phyloP scores from a whole-genome alignment of 495 filamentous ascomycete genomes.

The Astrothelium macrocarpum region DNA sequence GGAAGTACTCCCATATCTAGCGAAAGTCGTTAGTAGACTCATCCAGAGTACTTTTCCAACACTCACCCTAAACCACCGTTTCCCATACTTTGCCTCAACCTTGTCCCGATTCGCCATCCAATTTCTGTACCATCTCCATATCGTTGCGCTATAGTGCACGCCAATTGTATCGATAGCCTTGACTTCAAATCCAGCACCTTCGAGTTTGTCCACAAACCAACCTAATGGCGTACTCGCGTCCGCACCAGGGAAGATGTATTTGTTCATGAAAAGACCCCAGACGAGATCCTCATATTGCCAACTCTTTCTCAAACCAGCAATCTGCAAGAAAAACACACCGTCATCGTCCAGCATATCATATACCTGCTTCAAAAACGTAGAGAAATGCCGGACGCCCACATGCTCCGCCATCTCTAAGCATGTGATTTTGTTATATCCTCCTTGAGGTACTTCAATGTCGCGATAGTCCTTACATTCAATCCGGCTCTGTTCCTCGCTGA shows the following conservation, averaged over 20 bases:
- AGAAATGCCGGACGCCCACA: conserved; percentile 69
- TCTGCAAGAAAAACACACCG: conserved; percentile 73
- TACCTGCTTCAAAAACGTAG: conserved; percentile 58
- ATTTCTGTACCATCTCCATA: conserved; percentile 99
- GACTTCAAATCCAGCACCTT: conserved; percentile 68
- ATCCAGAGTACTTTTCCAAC: neutral
- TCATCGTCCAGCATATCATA: conserved; percentile 84
- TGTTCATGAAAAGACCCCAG: conserved; percentile 89
- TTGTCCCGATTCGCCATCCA: conserved; percentile 96
- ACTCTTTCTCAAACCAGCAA: conserved; percentile 66
- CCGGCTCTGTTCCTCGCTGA: conserved; percentile 60
- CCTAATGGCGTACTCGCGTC: conserved; percentile 76
- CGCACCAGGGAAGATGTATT: conserved; percentile 82
- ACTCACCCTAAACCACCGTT: conserved; percentile 90
- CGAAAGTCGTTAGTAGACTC: neutral
- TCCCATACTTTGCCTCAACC: conserved; percentile 90
- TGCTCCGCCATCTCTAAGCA: conserved; percentile 89
- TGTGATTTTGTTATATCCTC: conserved; percentile 73
- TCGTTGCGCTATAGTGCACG: conserved; percentile 92
- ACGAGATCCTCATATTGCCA: conserved; percentile 88
- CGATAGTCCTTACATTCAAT: conserved; percentile 81
- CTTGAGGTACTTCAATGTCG: conserved; percentile 60
- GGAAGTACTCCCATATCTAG: conserved; percentile 98
- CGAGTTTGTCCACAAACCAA: conserved; percentile 57
- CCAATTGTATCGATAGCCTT: conserved; percentile 77